Percentiles rank a stretch among this genome's conserved stretches.
phyloP scores from a whole-genome alignment of 805 yeast species.

The Sugiyamaella floridensis region DNA sequence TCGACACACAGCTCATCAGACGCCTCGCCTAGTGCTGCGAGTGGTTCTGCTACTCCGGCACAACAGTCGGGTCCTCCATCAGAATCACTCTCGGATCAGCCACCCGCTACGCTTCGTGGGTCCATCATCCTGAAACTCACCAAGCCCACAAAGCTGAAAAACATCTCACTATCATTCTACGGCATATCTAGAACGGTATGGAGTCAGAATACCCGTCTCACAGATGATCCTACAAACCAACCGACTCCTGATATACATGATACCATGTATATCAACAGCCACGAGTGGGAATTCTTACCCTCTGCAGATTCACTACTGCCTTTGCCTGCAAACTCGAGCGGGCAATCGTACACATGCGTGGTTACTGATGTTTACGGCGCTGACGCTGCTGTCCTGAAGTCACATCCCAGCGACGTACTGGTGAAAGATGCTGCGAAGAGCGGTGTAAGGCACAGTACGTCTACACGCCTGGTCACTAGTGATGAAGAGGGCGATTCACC shows the following conservation, averaged over 20 bases:
- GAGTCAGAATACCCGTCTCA: conserved; percentile 50
- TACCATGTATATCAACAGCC: conserved; percentile 25
- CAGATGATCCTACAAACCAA: conserved; percentile 25
- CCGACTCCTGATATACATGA: conserved; percentile 29
- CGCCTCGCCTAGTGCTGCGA: conserved; percentile 1
- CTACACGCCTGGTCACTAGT: neutral
- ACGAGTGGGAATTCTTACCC: conserved; percentile 32
- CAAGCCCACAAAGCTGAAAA: conserved; percentile 66
- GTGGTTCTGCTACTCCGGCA: neutral
- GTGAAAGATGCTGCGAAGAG: conserved; percentile 6
- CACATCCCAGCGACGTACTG: conserved; percentile 4
- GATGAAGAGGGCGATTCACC: neutral
- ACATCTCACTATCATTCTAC: conserved; percentile 53
- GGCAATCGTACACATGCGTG: conserved; percentile 23
- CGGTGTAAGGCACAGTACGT: conserved; percentile 2
- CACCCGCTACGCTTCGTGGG: conserved; percentile 61
- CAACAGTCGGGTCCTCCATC: neutral
- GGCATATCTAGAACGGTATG: conserved; percentile 77
- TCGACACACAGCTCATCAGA: neutral
- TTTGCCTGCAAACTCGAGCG: conserved; percentile 6
- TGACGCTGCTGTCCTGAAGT: conserved; percentile 23
- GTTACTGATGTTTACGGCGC: conserved; percentile 31
- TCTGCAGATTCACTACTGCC: neutral
- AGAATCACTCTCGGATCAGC: conserved; percentile 12
- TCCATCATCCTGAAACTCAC: conserved; percentile 61